Evolutionary conservation across 306 rosid genomes (phyloP).

Genomic region (Pterocarpus macrocarpus): DNA sequence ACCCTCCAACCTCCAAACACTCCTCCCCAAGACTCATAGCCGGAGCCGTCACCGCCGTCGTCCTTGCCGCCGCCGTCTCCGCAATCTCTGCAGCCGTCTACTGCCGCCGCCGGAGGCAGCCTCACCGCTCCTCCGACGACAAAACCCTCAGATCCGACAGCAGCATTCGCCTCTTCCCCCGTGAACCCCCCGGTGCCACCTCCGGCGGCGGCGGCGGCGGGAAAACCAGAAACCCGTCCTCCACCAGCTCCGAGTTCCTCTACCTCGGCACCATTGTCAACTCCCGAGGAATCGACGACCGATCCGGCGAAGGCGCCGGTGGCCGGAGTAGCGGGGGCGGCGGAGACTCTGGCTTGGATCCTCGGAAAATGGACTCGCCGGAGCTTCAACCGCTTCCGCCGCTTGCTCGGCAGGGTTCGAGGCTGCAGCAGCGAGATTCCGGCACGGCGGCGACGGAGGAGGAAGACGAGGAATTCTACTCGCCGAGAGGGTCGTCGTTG

Average conservation of each 20-base stretch:
- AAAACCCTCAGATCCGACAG: conserved; percentile 81
- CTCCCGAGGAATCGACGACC: conserved; percentile 70
- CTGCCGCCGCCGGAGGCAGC: conserved; percentile 55
- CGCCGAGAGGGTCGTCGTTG: conserved; percentile 84
- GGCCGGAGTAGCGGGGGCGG: background rate
- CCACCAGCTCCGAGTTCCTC: conserved; percentile 86
- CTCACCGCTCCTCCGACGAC: conserved; percentile 54
- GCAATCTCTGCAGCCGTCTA: conserved; percentile 57
- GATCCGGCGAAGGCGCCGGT: conserved; percentile 24
- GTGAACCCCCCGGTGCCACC: conserved; percentile 26
- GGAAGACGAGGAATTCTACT: conserved; percentile 86
- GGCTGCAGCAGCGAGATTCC: conserved; percentile 29
- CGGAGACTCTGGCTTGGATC: conserved; percentile 32
- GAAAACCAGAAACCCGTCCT: conserved; percentile 53
- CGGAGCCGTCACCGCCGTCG: conserved; percentile 59
- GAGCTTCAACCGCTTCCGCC: conserved; percentile 75
- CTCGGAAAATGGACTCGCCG: conserved; percentile 73
- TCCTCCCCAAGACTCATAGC: conserved; percentile 58
- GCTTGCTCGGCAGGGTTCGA: conserved; percentile 56
- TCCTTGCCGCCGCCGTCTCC: conserved; percentile 48
- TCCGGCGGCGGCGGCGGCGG: background rate
- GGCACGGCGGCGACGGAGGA: conserved; percentile 54
- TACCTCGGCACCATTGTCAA: conserved; percentile 86
- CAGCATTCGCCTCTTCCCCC: conserved; percentile 65
- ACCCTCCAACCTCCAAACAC: conserved; percentile 47